Conservation (phyloP, 192 early-diverging fungal species). For the Backusella morwellensis region DNA sequence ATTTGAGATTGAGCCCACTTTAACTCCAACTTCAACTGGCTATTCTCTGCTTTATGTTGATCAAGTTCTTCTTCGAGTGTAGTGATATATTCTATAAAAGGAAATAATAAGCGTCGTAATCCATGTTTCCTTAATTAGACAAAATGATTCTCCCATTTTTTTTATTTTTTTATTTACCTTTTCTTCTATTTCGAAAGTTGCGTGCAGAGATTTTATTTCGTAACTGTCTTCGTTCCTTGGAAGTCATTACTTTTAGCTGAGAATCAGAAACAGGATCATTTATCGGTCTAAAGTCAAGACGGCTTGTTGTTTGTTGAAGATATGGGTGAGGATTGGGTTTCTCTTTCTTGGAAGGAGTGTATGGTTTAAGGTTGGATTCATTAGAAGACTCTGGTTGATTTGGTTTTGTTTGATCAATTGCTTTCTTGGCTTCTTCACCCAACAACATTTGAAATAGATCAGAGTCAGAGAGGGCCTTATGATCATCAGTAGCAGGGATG, state of each 20-base stretch:
- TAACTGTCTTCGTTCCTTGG: constrained; percentile 67
- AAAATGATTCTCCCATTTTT: neutral
- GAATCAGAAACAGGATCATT: constrained; percentile 11
- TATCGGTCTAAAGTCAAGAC: constrained; percentile 6
- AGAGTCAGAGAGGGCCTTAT: neutral
- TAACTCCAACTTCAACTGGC: constrained; percentile 23
- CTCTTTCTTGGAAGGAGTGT: neutral
- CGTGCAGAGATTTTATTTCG: constrained; percentile 76
- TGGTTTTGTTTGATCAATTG: neutral
- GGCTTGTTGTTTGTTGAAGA: neutral
- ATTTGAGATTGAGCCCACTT: constrained; percentile 23
- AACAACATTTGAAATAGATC: constrained; percentile 7
- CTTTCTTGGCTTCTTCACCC: constrained; percentile 3
- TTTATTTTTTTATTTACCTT: constrained; percentile 38
- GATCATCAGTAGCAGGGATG: neutral
- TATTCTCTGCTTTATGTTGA: constrained; percentile 22
- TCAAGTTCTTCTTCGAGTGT: constrained; percentile 25
- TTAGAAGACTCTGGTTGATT: neutral
- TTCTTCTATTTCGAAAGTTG: constrained; percentile 70
- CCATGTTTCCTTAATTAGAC: constrained; percentile 4
- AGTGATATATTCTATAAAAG: constrained; percentile 33
- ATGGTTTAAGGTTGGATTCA: neutral
- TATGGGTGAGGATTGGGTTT: neutral
- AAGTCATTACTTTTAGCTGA: constrained; percentile 59
- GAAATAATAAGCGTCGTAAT: constrained; percentile 6